Base-by-base conservation (phyloP, 805 yeast genomes). In the Priceomyces castillae region DNA sequence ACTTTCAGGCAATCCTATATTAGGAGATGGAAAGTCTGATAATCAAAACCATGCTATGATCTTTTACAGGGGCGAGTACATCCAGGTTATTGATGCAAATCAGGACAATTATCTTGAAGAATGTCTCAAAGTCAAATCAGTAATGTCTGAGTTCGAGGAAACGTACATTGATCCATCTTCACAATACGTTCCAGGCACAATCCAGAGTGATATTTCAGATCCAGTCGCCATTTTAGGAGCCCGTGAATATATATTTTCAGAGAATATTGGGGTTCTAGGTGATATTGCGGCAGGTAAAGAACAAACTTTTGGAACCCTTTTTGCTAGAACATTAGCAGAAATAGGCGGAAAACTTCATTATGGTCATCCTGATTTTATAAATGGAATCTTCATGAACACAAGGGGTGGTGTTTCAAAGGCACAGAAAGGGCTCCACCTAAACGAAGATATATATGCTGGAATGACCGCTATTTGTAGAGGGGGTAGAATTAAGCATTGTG, bases 241-340 rank as follows among this genome's bases (percentile, higher is more conserved):
- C 1, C 79, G 98, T 55, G 98, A 92, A 60, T 90, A 89, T 60
- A 90, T 92, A 23, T 92, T 92, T 67, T 86, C 96, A 2, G 97
- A 90, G 64, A 86, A 86, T 58, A 81, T 88, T 46, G 98, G 98
- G 46, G 84, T 90, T 10, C 71, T 90, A 34, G 98, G 97, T 38
- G 97, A 90, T 65, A 87, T 90, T 52, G 97, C 97, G 17, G 98
- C 98, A 16, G 97, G 96, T 7, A 90, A 90, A 64, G 98, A 90
- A 60, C 97, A 92, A 65, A 90, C 98, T 1, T 90, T 90, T 71
- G 98, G 98, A 19, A 90, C 98, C 0, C 70, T 92, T 56, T 90
- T 92, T 72, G 96, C 97, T 1, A 76, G 97, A 59, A 90, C 97
- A 0, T 69, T 90, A 52, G 94, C 97, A 0, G 92, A 88, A 57